Base-by-base conservation (phyloP, 441 rosid genomes). In the Pelargonium citronellum region DNA sequence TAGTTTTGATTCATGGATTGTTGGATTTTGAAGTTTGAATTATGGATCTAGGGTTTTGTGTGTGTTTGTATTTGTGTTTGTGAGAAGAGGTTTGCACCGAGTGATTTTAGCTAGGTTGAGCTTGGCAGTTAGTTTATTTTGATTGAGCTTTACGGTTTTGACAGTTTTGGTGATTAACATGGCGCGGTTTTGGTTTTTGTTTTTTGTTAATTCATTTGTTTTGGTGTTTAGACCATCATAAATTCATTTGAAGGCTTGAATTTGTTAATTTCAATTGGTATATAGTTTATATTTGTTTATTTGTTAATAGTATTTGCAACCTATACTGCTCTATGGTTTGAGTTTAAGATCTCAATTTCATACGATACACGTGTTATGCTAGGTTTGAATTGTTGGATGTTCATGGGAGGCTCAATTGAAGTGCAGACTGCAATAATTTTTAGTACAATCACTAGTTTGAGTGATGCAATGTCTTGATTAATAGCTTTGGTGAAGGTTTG, bases 21-120 rank as follows among this genome's bases (percentile, higher is more conserved):
- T 7, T 43, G 46, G 8, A 9, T 43, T 43, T 43, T 43, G 11
- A 9, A 43, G 2, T 43, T 43, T 43, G 8, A n/a, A 19, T 58
- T 58, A 58, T 58, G 64, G 11, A 19, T 58, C 64, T 58, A 58
- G 64, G 64, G 64, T 34, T 58, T 58, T 58, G 27, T 9, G 13
- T 58, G 64, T 58, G 61, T 7, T 20, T 58, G 30, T 57, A n/a
- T n/a, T n/a, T n/a, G n/a, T n/a, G 62, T 19, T 16, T 7, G 19
- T 58, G 64, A 58, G 0, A 1, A 58, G 4, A 1, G 24, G 30
- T 16, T 9, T 7, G 24, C 11, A 0, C 8, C 13, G 20, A 19
- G 27, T 58, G 64, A 20, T 58, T 19, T 58, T 58, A 58, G 15
- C 64, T 58, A 22, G 64, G 27, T 10, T 55, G 61, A 8, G 19